Evolutionary conservation across 352 stramenopile species (phyloP), one percentile per base, ranked within the genome.

Genomic region (Phytophthora multivora): DNA sequence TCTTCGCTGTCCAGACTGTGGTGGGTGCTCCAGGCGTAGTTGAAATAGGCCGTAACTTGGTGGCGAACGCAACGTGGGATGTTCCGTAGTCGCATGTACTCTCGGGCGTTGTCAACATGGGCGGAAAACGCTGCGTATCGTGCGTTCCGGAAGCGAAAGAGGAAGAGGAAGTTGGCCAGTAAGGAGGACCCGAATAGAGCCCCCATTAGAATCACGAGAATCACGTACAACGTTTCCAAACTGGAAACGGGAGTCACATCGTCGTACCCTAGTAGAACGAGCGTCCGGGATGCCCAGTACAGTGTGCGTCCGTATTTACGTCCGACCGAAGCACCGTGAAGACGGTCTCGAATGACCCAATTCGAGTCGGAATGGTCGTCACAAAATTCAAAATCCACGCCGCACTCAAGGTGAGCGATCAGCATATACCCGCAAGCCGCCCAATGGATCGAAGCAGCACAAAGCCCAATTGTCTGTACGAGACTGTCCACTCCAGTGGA

Each of bases 61-160:
- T 74, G 73, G 4, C 77, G 48, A 8, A 91, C 35, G 0, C 68
- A 30, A 0, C 68, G 68, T 2, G 83, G 83, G 11, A 92, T 72
- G 33, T 79, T 83, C 33, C 86, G 78, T 3, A 68, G 77, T 35
- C 83, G 76, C 83, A 92, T 91, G 42, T 88, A 89, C 46, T 89
- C 80, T 15, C 77, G 61, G 0, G 81, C 78, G 26, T 91, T 91
- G 48, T 90, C 80, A 0, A 92, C 77, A 23, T 92, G 79, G 0
- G 77, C 41, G 0, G 75, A 62, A 40, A 80, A 89, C 16, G 73
- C 71, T 4, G 73, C 80, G 36, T 86, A 70, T 0, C 79, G 47
- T 1, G 69, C 69, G 21, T 88, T 87, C 26, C 80, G 78, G 49
- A 87, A 71, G 0, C 80, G 76, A 30, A 91, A 90, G 16, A 91